These are phyloP conservation scores for Wickerhamiella shivajii DNA, from an alignment of 805 yeast species.

Conservation along the genomic window DNA sequence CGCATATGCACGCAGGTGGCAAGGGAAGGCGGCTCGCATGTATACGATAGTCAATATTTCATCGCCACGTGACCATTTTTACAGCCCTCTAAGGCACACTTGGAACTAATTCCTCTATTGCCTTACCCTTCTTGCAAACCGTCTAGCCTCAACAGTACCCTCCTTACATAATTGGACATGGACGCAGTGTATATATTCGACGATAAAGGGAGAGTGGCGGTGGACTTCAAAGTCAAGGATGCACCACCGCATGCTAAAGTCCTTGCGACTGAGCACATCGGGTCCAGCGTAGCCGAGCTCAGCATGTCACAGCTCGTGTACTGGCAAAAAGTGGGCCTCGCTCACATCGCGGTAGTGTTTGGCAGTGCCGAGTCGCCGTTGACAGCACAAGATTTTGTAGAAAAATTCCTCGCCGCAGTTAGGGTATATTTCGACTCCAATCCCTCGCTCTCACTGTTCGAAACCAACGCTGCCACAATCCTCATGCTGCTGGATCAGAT, in stretches of 20 bases:
- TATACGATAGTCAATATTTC: too few relatives aligned
- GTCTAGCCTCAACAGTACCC: too few relatives aligned
- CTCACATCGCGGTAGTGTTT: conserved; percentile 22
- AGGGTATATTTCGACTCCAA: conserved; percentile 45
- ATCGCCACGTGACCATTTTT: too few relatives aligned
- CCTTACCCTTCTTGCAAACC: too few relatives aligned
- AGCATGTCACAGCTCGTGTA: conserved; percentile 21
- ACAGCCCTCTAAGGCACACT: too few relatives aligned
- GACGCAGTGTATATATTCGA: conserved; percentile 14
- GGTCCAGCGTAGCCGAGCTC: conserved; percentile 14
- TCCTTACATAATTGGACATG: too few relatives aligned
- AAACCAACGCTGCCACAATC: conserved; percentile 55
- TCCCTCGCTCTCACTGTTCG: conserved; percentile 42
- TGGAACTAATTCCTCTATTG: too few relatives aligned
- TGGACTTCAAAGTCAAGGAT: conserved; percentile 8
- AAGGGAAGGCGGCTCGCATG: too few relatives aligned
- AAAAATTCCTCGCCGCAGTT: conserved; percentile 36
- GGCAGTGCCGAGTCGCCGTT: conserved; percentile 31
- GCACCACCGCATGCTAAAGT: conserved; percentile 2
- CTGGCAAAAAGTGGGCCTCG: conserved; percentile 17
- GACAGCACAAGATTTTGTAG: conserved; percentile 40
- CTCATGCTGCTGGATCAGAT: conserved; percentile 60
- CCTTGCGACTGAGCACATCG: neutral
- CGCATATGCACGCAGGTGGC: too few relatives aligned
- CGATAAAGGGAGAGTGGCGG: conserved; percentile 10